A percentile compares a stretch with the other conserved stretches of the same genome.
Conservation (phyloP, 1,284 basidiomycete species). For the Cutaneotrichosporon spelunceum region DNA sequence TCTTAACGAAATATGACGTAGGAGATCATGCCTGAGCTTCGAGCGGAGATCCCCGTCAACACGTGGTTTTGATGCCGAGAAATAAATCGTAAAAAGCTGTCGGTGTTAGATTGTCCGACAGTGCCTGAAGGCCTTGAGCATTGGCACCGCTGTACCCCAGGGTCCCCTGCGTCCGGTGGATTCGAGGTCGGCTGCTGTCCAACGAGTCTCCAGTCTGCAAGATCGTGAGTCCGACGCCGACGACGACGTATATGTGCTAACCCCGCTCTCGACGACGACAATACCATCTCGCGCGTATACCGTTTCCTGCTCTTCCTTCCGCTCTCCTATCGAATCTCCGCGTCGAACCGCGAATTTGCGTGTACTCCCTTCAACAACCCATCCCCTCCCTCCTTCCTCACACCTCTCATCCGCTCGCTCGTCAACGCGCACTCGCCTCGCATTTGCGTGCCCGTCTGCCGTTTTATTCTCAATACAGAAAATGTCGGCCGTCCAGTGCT, state of each 20-base stretch:
- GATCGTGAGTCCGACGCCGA: slow-evolving; percentile 24
- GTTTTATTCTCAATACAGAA: slow-evolving; percentile 26
- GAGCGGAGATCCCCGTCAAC: too few relatives aligned
- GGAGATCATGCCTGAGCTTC: too few relatives aligned
- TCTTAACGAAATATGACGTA: too few relatives aligned
- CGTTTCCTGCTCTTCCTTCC: not conserved
- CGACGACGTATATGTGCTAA: slow-evolving; percentile 15
- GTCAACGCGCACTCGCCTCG: not conserved
- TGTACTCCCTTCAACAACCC: not conserved
- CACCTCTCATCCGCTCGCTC: not conserved
- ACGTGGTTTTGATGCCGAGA: not conserved
- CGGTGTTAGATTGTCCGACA: not conserved
- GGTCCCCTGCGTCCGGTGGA: not conserved
- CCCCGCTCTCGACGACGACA: slow-evolving; percentile 2
- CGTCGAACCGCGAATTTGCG: not conserved
- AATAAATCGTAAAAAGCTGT: not conserved
- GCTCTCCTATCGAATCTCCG: not conserved
- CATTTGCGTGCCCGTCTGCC: not conserved
- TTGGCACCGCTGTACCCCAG: not conserved
- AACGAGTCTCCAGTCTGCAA: slow-evolving; percentile 21
- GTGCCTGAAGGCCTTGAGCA: not conserved
- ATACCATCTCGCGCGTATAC: not conserved
- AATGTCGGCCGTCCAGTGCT: slow-evolving; percentile 76
- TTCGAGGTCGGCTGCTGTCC: slow-evolving; percentile 5
- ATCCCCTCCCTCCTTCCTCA: not conserved